Evolutionary conservation across 495 filamentous ascomycete species (phyloP).

Genomic region (Aspergillus biplanus): DNA sequence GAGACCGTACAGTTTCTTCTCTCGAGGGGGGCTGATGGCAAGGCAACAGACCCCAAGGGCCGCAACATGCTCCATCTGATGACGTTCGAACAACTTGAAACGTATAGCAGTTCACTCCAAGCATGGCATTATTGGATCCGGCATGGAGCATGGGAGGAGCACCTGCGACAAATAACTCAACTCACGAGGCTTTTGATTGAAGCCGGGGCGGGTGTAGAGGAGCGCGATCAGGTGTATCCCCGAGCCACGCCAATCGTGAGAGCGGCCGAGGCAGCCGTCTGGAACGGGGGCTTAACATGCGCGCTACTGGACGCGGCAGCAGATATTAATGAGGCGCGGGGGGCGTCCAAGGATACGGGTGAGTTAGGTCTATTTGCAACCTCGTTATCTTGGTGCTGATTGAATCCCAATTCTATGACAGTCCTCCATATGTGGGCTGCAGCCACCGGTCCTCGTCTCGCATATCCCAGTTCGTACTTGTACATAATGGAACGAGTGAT

Average conservation of each 20-base stretch:
- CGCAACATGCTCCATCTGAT: background rate
- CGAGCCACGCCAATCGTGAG: conserved; percentile 22
- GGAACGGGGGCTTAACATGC: conserved; percentile 22
- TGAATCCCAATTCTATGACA: background rate
- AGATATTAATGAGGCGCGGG: conserved; percentile 14
- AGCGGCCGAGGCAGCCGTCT: conserved; percentile 25
- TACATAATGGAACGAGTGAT: conserved; percentile 18
- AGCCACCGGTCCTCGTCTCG: conserved; percentile 22
- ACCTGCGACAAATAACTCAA: background rate
- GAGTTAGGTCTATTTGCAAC: background rate
- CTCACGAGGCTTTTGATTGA: background rate
- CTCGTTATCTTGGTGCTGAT: too few relatives aligned
- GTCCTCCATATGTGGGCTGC: conserved; percentile 27
- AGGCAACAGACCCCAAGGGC: background rate
- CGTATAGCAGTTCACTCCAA: background rate
- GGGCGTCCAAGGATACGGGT: conserved; percentile 17
- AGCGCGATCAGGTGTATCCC: conserved; percentile 24
- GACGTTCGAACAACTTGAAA: background rate
- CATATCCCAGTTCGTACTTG: conserved; percentile 25
- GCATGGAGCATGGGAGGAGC: conserved; percentile 1
- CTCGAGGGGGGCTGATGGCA: background rate
- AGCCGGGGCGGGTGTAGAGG: background rate
- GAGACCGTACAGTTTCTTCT: background rate
- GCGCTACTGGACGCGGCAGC: conserved; percentile 23
- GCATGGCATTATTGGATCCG: background rate